Evolutionary conservation across 768 basidiomycete genomes (phyloP).

Genomic region (Coprinellus micaceus): DNA sequence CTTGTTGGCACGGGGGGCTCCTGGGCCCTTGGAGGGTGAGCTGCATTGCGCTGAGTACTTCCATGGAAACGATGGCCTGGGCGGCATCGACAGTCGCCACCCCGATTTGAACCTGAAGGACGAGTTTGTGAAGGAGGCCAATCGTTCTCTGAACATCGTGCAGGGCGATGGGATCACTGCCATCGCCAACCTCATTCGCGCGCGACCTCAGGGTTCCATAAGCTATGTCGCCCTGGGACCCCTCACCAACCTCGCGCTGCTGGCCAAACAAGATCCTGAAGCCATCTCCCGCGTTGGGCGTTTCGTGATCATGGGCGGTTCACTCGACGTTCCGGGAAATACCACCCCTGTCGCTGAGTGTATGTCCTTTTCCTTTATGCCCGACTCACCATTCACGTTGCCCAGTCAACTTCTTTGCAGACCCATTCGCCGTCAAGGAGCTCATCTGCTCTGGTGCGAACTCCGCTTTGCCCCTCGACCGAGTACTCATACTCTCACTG

Average conservation of each 20-base stretch:
- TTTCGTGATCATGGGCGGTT: constrained; percentile 92
- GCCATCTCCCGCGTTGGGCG: constrained; percentile 61
- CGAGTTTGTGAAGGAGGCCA: constrained; percentile 15
- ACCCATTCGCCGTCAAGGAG: constrained; percentile 78
- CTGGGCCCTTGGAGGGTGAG: constrained; percentile 66
- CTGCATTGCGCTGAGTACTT: constrained; percentile 80
- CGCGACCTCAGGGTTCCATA: constrained; percentile 47
- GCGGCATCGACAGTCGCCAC: constrained; percentile 56
- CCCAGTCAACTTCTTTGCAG: constrained; percentile 82
- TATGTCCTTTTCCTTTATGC: constrained; percentile 33
- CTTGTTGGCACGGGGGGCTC: constrained; percentile 60
- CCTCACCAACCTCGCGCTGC: constrained; percentile 73
- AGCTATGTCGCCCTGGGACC: constrained; percentile 76
- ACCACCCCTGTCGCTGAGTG: constrained; percentile 81
- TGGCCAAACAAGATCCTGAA: constrained; percentile 52
- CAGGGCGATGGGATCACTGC: constrained; percentile 49
- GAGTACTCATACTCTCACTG: constrained; percentile 68
- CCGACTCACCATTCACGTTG: too few species aligned
- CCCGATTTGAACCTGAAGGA: constrained; percentile 52
- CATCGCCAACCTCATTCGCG: constrained; percentile 50
- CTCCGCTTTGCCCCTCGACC: constrained; percentile 56
- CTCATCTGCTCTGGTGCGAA: constrained; percentile 45
- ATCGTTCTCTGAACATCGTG: constrained; percentile 46
- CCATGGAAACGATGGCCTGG: constrained; percentile 77
- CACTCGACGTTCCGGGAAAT: constrained; percentile 88